Evolutionary conservation across 2,329 filamentous ascomycete species (phyloP).

Genomic region (Sporothrix brasiliensis): DNA sequence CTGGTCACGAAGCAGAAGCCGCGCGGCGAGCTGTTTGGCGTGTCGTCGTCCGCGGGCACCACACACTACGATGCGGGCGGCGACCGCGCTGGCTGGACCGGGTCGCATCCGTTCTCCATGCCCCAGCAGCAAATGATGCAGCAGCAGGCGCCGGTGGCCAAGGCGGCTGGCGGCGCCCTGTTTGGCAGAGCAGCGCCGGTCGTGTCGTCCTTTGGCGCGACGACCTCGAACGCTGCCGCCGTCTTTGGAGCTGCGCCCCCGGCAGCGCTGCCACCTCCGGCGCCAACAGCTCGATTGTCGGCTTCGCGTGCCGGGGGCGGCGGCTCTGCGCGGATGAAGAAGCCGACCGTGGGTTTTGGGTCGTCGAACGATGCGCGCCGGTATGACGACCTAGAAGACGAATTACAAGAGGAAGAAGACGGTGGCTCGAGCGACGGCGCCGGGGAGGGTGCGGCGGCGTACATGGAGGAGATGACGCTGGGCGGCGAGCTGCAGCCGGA

Average conservation of each 20-base stretch:
- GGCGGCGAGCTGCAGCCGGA: conserved; percentile 39
- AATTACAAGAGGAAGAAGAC: not conserved
- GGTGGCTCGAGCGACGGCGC: not conserved
- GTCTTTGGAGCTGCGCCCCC: too few species aligned
- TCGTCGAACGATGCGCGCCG: too few species aligned
- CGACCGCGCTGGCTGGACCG: not conserved
- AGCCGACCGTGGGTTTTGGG: not conserved
- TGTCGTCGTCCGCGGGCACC: not conserved
- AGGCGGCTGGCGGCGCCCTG: not conserved
- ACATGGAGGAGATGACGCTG: conserved; percentile 32
- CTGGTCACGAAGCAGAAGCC: conserved; percentile 39
- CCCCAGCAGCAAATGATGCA: conserved; percentile 5
- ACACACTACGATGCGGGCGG: not conserved
- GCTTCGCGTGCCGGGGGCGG: too few species aligned
- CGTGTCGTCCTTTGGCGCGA: not conserved
- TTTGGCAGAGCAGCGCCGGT: not conserved
- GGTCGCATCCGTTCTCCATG: not conserved
- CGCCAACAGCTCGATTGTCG: not conserved
- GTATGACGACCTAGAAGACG: too few species aligned
- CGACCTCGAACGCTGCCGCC: not conserved
- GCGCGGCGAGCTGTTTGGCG: conserved; percentile 45
- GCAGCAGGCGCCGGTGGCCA: not conserved
- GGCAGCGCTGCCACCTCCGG: not conserved
- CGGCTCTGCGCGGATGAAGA: not conserved
- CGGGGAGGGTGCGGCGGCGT: conserved; percentile 6